Evolutionary conservation across 345 rosid genomes (phyloP).

Genomic region (Carallia brachiata): DNA sequence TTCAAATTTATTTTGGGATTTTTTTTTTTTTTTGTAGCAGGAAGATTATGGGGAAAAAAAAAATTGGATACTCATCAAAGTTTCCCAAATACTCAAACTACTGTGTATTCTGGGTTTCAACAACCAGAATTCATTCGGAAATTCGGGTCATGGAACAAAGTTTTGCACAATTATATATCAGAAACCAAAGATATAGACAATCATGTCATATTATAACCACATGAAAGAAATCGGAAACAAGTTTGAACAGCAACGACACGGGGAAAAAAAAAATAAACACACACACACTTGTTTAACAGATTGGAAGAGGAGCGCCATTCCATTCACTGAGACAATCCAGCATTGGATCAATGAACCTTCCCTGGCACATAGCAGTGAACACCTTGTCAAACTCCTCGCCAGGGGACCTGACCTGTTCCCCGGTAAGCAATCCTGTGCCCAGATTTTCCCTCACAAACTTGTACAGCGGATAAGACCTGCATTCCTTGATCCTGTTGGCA

Average conservation of each 20-base stretch:
- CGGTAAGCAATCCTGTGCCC: constrained; percentile 52
- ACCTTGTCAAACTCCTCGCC: constrained; percentile 77
- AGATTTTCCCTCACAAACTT: constrained; percentile 59
- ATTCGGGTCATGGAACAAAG: too few relatives aligned
- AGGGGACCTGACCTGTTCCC: constrained; percentile 59
- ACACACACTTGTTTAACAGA: constrained; percentile 21
- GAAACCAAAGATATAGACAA: background rate
- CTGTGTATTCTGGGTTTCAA: too few relatives aligned
- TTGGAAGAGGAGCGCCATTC: constrained; percentile 73
- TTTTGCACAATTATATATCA: too few relatives aligned
- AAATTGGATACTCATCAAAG: too few relatives aligned
- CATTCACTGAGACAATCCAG: constrained; percentile 68
- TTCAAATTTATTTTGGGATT: too few relatives aligned
- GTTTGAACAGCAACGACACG: background rate
- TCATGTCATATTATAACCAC: background rate
- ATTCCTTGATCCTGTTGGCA: constrained; percentile 58
- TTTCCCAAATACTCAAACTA: too few relatives aligned
- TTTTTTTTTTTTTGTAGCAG: too few relatives aligned
- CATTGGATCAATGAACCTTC: constrained; percentile 64
- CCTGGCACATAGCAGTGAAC: constrained; percentile 58
- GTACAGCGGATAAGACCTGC: constrained; percentile 76
- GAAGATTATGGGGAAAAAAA: too few relatives aligned
- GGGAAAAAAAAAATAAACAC: too few relatives aligned
- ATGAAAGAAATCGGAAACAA: background rate
- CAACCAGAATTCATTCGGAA: too few relatives aligned